Evolutionary conservation across 495 filamentous ascomycete genomes (phyloP).

Genomic region (Aspergillus cristatus): DNA sequence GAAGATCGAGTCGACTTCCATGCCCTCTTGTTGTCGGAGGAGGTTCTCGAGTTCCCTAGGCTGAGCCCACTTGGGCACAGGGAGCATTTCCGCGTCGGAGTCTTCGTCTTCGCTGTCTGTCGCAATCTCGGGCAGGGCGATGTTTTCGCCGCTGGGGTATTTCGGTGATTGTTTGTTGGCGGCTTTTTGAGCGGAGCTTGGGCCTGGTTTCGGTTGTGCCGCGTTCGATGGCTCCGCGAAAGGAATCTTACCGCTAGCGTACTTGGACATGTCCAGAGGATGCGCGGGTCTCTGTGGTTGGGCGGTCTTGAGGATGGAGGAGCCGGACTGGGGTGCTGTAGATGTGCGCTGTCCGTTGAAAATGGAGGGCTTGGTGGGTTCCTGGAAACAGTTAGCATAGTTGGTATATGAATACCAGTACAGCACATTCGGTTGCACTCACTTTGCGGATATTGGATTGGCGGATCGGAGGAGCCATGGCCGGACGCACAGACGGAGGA

Average conservation of each 20-base stretch:
- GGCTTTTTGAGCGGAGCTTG: conserved; percentile 30
- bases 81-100: conserved; percentile 49
- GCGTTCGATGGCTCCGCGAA: conserved; percentile 65
- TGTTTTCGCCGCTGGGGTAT: conserved; percentile 69
- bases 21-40: conserved; percentile 65
- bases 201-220: conserved; percentile 31
- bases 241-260: conserved; percentile 78
- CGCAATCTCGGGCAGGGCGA: conserved; percentile 80
- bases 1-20: conserved; percentile 83
- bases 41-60: conserved; percentile 64
- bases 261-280: conserved; percentile 69
- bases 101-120: conserved; percentile 82
- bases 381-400: conserved; percentile 33
- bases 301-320: conserved; percentile 29
- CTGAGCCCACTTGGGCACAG: conserved; percentile 72
- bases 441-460: conserved; percentile 71
- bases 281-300: conserved; percentile 51
- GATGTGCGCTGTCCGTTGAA: conserved; percentile 52
- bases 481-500: conserved; percentile 35
- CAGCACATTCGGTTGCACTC: no score
- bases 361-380: conserved; percentile 50
- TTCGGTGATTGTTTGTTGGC: conserved; percentile 61
- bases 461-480: conserved; percentile 75
- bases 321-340: conserved; percentile 31
- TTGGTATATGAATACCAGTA: no score